phyloP scores from a whole-genome alignment of 768 basidiomycete species.

The Mycena rosella region DNA sequence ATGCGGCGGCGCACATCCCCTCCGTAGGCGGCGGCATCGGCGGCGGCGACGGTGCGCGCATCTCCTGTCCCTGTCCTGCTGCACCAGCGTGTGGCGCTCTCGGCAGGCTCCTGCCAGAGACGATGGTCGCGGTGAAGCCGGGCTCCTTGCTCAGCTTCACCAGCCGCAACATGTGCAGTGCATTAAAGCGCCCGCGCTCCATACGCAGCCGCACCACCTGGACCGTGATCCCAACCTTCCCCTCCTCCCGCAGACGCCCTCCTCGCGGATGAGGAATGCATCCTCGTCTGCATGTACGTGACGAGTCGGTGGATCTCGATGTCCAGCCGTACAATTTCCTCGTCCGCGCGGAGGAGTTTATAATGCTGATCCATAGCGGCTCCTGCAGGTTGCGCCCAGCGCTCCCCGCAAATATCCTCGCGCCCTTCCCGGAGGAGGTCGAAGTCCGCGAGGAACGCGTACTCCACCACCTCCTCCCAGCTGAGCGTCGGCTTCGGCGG shows the following conservation, averaged over 20 bases:
- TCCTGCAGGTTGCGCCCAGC: conserved; percentile 34
- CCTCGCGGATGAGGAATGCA: neutral
- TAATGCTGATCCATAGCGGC: conserved; percentile 30
- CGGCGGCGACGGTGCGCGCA: neutral
- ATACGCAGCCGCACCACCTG: neutral
- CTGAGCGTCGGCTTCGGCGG: conserved; percentile 33
- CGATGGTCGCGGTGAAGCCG: neutral
- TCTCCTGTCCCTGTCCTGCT: neutral
- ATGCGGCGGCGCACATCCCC: neutral
- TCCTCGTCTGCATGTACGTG: conserved; percentile 35
- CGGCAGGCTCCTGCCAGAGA: neutral
- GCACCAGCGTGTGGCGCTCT: neutral
- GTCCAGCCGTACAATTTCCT: conserved; percentile 39
- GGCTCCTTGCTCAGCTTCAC: neutral
- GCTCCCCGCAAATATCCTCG: conserved; percentile 34
- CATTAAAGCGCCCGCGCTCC: neutral
- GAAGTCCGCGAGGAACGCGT: no score
- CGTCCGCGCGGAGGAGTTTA: conserved; percentile 34
- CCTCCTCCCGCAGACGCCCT: neutral
- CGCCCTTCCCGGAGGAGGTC: conserved; percentile 36
- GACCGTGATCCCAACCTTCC: neutral
- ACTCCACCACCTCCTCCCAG: neutral
- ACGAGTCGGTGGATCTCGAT: conserved; percentile 37
- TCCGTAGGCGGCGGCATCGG: no score
- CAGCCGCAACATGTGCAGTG: neutral